A percentile compares a stretch with the other conserved stretches of the same genome.
These are phyloP conservation scores for Paraleonurus japonicus DNA, from an alignment of 257 asterid species.

Conservation along the genomic window DNA sequence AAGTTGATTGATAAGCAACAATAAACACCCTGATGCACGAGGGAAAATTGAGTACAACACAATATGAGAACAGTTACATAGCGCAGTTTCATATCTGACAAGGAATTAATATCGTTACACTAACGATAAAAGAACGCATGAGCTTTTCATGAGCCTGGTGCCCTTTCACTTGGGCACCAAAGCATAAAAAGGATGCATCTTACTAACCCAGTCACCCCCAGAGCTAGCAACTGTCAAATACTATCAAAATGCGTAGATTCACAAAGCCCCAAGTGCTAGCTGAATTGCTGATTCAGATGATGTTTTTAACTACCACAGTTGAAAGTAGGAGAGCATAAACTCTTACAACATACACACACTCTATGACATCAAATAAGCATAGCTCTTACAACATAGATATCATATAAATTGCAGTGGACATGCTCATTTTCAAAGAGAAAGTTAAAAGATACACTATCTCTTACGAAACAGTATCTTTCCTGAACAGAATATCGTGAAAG, in stretches of 20 bases:
- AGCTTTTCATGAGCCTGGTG: neutral
- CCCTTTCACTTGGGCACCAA: neutral
- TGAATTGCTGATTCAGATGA: neutral
- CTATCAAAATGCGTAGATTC: neutral
- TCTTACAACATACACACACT: neutral
- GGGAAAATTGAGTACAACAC: neutral
- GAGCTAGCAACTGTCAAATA: slow-evolving; percentile 8
- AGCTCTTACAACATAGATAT: neutral
- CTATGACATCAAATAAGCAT: slow-evolving; percentile 2
- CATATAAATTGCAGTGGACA: neutral
- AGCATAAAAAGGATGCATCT: neutral
- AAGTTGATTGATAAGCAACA: neutral
- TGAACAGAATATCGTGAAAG: neutral
- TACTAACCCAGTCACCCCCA: neutral
- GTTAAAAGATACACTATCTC: neutral
- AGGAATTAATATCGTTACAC: neutral
- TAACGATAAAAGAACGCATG: neutral
- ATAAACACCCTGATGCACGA: neutral
- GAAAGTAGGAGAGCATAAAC: neutral
- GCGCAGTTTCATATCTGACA: neutral
- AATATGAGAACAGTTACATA: neutral
- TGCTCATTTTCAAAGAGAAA: neutral
- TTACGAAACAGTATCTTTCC: neutral
- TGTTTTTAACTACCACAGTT: neutral
- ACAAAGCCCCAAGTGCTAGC: neutral